Base-by-base conservation (phyloP, 495 filamentous ascomycete species). In the Daldinia vernicosa region DNA sequence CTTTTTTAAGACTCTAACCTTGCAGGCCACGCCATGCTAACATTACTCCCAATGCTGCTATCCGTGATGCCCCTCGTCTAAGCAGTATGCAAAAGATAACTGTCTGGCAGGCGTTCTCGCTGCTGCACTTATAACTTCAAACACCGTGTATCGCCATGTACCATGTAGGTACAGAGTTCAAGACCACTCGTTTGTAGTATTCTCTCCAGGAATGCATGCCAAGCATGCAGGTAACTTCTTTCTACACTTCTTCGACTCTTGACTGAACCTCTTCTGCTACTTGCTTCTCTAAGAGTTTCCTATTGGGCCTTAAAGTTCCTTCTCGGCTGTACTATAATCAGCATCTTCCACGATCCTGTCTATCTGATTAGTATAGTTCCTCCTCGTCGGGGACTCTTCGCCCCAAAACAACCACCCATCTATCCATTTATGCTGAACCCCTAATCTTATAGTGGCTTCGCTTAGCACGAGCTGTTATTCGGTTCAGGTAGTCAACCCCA, bases 31-130 rank as follows among this genome's bases (percentile, higher is more conserved):
- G 50, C 64, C 60, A 47, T 67, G 50, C 52, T 55, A 32, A 67
- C 50, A 68, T 53, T 72, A 19, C 56, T 57, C 40, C 33, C 17
- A 14, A 61, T 72, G 70, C 70, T 47, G 60, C 65, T 69, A 65
- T 52, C 70, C 70, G 70, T 51, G 37, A 24, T 50, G 14, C n/a
- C 50, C 40, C 39, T n/a, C n/a, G 8, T 30, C 17, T 1, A 22
- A 54, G 60, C 22, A 51, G 35, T 33, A 32, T 28, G 40, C 27
- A 17, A 19, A 56, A 40, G n/a, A 22, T 28, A 59, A 26, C 35
- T 19, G 26, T 30, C 39, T 61, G 50, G 28, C 28, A 50, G 61
- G 45, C 27, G 17, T 19, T n/a, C 45, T 35, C 26, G 40, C 50
- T 47, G 30, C 55, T 40, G 28, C 51, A 27, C 15, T 12, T 62